Evolutionary conservation across 352 stramenopile genomes (phyloP).

Genomic region (Phytophthora multivora): DNA sequence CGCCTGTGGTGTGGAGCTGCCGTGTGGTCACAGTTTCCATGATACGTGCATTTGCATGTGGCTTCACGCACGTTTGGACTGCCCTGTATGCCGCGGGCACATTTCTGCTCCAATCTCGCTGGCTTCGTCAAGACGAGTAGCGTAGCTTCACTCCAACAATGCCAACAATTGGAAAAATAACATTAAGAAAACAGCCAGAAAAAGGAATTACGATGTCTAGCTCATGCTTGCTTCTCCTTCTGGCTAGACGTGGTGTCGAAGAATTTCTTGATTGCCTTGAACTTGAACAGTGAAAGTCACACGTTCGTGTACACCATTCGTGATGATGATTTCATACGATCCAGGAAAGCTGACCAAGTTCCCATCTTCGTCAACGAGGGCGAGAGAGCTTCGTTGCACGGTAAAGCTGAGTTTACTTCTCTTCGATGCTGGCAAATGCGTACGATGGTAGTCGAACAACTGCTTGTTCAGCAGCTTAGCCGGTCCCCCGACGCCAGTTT

Average conservation of each 20-base stretch:
- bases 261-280: slow-evolving; percentile 32
- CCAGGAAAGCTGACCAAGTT: slow-evolving; percentile 53
- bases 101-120: slow-evolving; percentile 13
- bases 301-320: slow-evolving; percentile 52
- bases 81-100: slow-evolving; percentile 57
- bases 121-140: slow-evolving; percentile 11
- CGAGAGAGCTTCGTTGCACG: slow-evolving; percentile 39
- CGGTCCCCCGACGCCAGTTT: slow-evolving; percentile 46
- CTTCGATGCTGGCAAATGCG: slow-evolving; percentile 34
- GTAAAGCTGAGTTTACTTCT: slow-evolving; percentile 30
- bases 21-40: slow-evolving; percentile 77
- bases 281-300: slow-evolving; percentile 54
- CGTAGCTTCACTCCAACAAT: background rate
- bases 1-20: slow-evolving; percentile 31
- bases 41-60: slow-evolving; percentile 76
- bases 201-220: background rate
- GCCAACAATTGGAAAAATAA: background rate
- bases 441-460: slow-evolving; percentile 55
- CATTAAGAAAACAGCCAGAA: too few relatives aligned
- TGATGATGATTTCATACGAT: slow-evolving; percentile 64
- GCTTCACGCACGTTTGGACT: slow-evolving; percentile 68
- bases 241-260: slow-evolving; percentile 15
- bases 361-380: slow-evolving; percentile 48
- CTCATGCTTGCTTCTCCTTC: background rate
- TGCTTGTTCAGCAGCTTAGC: slow-evolving; percentile 66